phyloP scores from a whole-genome alignment of 257 asterid genomes.

The Solanum etuberosum region DNA sequence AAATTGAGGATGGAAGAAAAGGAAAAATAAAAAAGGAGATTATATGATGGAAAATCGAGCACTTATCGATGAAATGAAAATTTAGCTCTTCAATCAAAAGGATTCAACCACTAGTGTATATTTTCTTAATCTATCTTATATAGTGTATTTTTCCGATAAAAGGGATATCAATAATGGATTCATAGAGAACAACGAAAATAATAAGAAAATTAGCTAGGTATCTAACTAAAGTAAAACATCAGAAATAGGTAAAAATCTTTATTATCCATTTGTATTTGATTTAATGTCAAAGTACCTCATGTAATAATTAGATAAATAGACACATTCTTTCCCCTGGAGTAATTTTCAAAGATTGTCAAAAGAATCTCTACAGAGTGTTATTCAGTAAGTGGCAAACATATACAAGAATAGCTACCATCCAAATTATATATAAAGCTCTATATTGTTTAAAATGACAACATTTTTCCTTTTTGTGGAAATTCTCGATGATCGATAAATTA shows the following conservation, averaged over 20 bases:
- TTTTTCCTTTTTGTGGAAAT: background rate
- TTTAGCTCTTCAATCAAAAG: background rate
- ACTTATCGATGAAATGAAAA: background rate
- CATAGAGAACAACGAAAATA: background rate
- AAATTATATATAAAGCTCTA: background rate
- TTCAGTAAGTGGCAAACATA: background rate
- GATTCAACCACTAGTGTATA: background rate
- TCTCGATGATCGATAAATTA: background rate
- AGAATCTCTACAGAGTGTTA: background rate
- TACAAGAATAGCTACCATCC: background rate
- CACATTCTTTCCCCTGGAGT: background rate
- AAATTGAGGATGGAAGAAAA: background rate
- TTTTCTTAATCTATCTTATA: background rate
- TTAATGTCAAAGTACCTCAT: background rate
- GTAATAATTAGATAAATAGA: background rate
- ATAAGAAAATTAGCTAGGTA: background rate
- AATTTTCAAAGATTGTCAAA: background rate
- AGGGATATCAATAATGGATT: background rate
- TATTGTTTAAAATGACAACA: background rate
- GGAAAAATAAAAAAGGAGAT: background rate
- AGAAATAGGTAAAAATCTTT: background rate
- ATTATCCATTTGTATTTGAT: background rate
- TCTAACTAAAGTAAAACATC: background rate
- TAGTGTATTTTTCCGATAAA: background rate
- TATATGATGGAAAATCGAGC: background rate